Percentiles rank a stretch among this genome's conserved stretches.
These are phyloP conservation scores for Mycosphaerelloides madeirae DNA, from an alignment of 2,329 filamentous ascomycete genomes.

Conservation along the genomic window DNA sequence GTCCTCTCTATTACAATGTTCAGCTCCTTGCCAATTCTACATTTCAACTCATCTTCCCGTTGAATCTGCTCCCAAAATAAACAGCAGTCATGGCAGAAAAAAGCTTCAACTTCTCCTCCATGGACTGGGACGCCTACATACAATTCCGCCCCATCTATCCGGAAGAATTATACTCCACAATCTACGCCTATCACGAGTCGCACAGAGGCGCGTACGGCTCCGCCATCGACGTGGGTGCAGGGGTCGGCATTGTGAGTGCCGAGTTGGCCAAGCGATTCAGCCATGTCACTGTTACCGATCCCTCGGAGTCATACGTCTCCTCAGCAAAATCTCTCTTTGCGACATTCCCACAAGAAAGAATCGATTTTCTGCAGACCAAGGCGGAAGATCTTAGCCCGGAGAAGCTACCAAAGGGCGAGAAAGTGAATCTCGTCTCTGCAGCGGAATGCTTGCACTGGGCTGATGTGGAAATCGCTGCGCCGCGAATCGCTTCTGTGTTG, in stretches of 20 bases:
- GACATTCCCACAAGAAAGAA: neutral
- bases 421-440: constrained; percentile 5
- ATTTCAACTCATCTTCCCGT: too few relatives aligned
- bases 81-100: too few relatives aligned
- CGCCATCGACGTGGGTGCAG: constrained; percentile 7
- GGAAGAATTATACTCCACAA: neutral
- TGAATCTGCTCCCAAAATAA: too few relatives aligned
- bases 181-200: constrained; percentile 4
- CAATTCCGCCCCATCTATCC: constrained; percentile 4
- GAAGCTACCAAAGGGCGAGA: neutral
- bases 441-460: constrained; percentile 9
- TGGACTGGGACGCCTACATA: constrained; percentile 7
- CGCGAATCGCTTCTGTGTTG: constrained; percentile 1
- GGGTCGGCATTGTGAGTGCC: constrained; percentile 5
- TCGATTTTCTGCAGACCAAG: constrained; percentile 4
- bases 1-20: too few relatives aligned
- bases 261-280: constrained; percentile 4
- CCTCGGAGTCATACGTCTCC: constrained; percentile 3
- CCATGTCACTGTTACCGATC: constrained; percentile 8
- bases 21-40: too few relatives aligned
- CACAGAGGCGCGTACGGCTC: constrained; percentile 1
- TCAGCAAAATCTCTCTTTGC: constrained; percentile 1
- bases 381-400: constrained; percentile 2
- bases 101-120: constrained; percentile 4
- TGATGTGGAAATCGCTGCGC: constrained; percentile 1